A percentile compares a stretch with the other conserved stretches of the same genome.
phyloP scores from a whole-genome alignment of 371 early-diverging fungal species.

The Circinella umbellata region DNA sequence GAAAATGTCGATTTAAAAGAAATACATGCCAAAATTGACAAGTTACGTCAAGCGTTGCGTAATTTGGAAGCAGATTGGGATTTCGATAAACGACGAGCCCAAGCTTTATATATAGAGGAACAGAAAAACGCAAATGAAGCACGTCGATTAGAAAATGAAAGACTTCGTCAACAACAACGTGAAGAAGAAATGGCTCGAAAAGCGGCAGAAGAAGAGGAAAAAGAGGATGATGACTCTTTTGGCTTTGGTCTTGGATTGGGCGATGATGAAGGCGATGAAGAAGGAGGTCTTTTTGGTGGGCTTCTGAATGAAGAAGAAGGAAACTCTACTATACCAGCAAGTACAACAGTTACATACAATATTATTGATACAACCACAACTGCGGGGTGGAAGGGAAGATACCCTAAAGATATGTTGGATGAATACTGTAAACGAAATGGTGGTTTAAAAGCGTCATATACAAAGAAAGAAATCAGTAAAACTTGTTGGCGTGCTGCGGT shows the following conservation, averaged over 20 bases:
- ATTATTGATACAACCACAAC: constrained; percentile 24
- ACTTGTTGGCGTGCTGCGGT: constrained; percentile 32
- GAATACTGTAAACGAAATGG: constrained; percentile 35
- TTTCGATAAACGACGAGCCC: constrained; percentile 47
- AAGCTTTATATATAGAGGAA: constrained; percentile 30
- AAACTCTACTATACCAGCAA: not conserved
- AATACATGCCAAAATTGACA: constrained; percentile 46
- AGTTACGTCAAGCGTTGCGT: constrained; percentile 48
- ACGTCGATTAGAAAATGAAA: constrained; percentile 21
- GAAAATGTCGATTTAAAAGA: constrained; percentile 16
- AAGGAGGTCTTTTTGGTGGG: constrained; percentile 19
- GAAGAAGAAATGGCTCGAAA: constrained; percentile 19
- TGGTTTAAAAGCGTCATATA: constrained; percentile 20
- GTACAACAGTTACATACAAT: constrained; percentile 14
- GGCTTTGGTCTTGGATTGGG: constrained; percentile 13
- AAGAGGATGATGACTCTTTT: constrained; percentile 11
- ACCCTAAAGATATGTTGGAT: constrained; percentile 46
- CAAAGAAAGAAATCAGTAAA: constrained; percentile 13
- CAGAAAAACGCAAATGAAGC: constrained; percentile 35
- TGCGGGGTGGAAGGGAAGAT: constrained; percentile 51
- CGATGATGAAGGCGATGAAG: constrained; percentile 22
- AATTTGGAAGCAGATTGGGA: constrained; percentile 57
- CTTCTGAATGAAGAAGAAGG: constrained; percentile 35
- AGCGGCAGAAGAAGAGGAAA: constrained; percentile 2
- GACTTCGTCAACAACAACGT: constrained; percentile 29